phyloP scores from a whole-genome alignment of 106 monocot species.

The Allium fistulosum region DNA sequence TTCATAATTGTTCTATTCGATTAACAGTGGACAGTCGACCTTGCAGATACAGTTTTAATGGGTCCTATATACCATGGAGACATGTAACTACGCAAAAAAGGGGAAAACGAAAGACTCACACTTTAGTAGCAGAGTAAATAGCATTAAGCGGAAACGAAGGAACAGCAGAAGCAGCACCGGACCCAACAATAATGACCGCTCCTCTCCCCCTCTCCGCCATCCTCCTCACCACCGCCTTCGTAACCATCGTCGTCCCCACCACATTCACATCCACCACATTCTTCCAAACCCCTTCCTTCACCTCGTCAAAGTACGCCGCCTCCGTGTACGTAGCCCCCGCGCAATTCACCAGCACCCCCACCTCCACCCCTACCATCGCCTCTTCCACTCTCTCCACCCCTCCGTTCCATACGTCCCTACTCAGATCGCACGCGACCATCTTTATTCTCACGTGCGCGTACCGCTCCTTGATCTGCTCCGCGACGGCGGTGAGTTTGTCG shows the following conservation, averaged over 20 bases:
- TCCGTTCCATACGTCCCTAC: neutral
- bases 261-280: slow-evolving; percentile 65
- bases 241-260: no score
- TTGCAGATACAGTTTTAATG: no score
- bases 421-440: neutral
- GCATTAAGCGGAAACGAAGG: slow-evolving; percentile 69
- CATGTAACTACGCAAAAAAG: no score
- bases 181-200: slow-evolving; percentile 76
- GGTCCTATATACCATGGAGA: no score
- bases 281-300: slow-evolving; percentile 43
- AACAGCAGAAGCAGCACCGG: slow-evolving; percentile 46
- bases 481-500: slow-evolving; percentile 31
- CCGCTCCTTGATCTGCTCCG: slow-evolving; percentile 6
- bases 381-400: slow-evolving; percentile 7
- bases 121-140: slow-evolving; percentile 74
- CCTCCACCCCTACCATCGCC: slow-evolving; percentile 49
- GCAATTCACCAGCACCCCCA: slow-evolving; percentile 69
- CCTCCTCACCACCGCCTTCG: no score
- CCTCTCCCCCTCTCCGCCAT: no score
- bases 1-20: neutral
- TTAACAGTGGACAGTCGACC: neutral
- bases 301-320: slow-evolving; percentile 70
- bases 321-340: slow-evolving; percentile 54
- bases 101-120: neutral
- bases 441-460: neutral